Evolutionary conservation across 1,284 basidiomycete genomes (phyloP), one percentile per base, ranked within the genome.

Genomic region (Wolfiporia cocos): DNA sequence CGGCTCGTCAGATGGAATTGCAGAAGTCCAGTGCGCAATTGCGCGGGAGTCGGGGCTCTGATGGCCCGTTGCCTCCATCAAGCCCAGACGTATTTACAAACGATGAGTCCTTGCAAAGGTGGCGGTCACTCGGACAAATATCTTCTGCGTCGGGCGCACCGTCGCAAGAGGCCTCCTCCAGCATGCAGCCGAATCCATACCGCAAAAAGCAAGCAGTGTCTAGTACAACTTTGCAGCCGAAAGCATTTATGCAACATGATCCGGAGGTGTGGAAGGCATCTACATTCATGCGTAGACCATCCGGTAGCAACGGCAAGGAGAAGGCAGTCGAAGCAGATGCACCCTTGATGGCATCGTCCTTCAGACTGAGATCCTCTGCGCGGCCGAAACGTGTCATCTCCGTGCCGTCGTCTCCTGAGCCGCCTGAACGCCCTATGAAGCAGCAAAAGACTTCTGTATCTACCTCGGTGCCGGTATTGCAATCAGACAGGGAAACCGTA

Each of bases 201-300:
- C n/a, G n/a, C n/a, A n/a, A n/a, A n/a, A n/a, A n/a, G n/a, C n/a
- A n/a, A n/a, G n/a, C n/a, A n/a, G n/a, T n/a, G n/a, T n/a, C n/a
- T n/a, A n/a, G n/a, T n/a, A n/a, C n/a, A n/a, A n/a, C n/a, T n/a
- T n/a, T n/a, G n/a, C n/a, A n/a, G n/a, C n/a, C n/a, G n/a, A n/a
- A n/a, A n/a, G n/a, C n/a, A n/a, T n/a, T n/a, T n/a, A n/a, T n/a
- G n/a, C 4, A 17, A 40, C 53, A 56, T 29, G 52, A 56, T 31
- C 46, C 54, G 0, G 18, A 34, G 5, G 36, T 48, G 4, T 56
- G 54, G 54, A 26, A 31, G 1, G 46, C 32, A 4, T 52, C 54
- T 22, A 40, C 50, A 4, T 56, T 56, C 47, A 43, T 52, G 52
- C 49, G 34, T 22, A 49, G 47, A 28, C 6, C 32, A n/a, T 7